These are phyloP conservation scores for Fraxinus quadrangulata DNA, from an alignment of 257 asterid species.

Conservation along the genomic window DNA sequence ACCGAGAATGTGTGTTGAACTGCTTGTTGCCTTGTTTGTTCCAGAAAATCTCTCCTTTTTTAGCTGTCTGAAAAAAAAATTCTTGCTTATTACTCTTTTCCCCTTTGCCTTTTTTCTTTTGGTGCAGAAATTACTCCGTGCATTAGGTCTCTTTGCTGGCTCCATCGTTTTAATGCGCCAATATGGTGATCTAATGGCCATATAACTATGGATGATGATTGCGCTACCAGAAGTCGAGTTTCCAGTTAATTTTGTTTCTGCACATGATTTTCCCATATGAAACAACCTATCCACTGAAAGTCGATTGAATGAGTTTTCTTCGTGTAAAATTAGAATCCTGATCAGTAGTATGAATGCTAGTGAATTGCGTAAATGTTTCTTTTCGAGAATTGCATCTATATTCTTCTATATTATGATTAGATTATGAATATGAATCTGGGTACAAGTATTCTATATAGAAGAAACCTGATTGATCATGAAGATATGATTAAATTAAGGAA, in stretches of 20 bases:
- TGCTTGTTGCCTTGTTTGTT: slow-evolving; percentile 14
- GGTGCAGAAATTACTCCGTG: slow-evolving; percentile 83
- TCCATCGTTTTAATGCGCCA: slow-evolving; percentile 80
- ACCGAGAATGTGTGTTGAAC: background rate
- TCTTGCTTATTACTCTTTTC: background rate
- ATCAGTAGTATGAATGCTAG: too few relatives aligned
- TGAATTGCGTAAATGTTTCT: too few relatives aligned
- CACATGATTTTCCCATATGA: background rate
- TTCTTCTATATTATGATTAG: too few relatives aligned
- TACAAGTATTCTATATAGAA: background rate
- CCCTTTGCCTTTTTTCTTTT: background rate
- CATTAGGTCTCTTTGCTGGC: slow-evolving; percentile 78
- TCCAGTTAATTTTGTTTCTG: slow-evolving; percentile 17
- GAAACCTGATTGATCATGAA: too few relatives aligned
- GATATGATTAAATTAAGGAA: slow-evolving; percentile 12
- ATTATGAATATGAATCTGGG: too few relatives aligned
- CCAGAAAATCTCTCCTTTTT: background rate
- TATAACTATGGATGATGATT: slow-evolving; percentile 33
- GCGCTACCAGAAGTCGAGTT: slow-evolving; percentile 14
- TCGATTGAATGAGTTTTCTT: too few relatives aligned
- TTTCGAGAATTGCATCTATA: too few relatives aligned
- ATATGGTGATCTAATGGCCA: slow-evolving; percentile 82
- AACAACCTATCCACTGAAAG: background rate
- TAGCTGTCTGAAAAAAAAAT: background rate
- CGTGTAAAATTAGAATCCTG: background rate